Percentiles rank a stretch among this genome's conserved stretches.
Conservation (phyloP, 495 filamentous ascomycete genomes). For the Penicillium riverlandense region DNA sequence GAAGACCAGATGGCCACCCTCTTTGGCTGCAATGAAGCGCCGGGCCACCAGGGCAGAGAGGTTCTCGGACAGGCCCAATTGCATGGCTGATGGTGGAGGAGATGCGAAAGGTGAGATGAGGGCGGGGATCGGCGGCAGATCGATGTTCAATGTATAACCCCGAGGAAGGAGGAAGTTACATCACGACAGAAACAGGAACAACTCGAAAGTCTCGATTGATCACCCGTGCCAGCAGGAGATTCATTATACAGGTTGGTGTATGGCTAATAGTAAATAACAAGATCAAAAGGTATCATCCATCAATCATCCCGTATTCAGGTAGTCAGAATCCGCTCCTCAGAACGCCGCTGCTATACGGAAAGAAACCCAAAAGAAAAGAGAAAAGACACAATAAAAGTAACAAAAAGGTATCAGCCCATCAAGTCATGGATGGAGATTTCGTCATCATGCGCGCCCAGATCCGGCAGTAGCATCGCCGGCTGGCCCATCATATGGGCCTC, state of each 20-base stretch:
- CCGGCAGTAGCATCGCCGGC: constrained; percentile 26
- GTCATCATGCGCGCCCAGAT: constrained; percentile 25
- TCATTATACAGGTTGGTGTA: neutral
- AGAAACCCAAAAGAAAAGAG: constrained; percentile 6
- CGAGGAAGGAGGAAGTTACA: no score
- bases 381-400: constrained; percentile 1
- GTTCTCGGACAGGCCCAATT: constrained; percentile 32
- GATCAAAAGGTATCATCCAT: constrained; percentile 13
- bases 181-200: no score
- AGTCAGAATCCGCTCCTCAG: constrained; percentile 12
- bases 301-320: constrained; percentile 9
- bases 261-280: no score
- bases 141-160: neutral
- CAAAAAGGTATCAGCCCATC: constrained; percentile 21
- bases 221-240: neutral
- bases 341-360: constrained; percentile 20
- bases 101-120: constrained; percentile 1
- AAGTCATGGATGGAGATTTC: constrained; percentile 36
- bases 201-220: neutral
- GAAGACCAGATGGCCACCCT: constrained; percentile 48
- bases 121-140: constrained; percentile 4
- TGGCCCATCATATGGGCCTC: constrained; percentile 32
- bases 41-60: constrained; percentile 48
- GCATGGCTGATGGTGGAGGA: constrained; percentile 18
- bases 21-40: constrained; percentile 47